Percentiles rank a stretch among this genome's conserved stretches.
Conservation (phyloP, 1,284 basidiomycete genomes). For the Puccinia hordei region DNA sequence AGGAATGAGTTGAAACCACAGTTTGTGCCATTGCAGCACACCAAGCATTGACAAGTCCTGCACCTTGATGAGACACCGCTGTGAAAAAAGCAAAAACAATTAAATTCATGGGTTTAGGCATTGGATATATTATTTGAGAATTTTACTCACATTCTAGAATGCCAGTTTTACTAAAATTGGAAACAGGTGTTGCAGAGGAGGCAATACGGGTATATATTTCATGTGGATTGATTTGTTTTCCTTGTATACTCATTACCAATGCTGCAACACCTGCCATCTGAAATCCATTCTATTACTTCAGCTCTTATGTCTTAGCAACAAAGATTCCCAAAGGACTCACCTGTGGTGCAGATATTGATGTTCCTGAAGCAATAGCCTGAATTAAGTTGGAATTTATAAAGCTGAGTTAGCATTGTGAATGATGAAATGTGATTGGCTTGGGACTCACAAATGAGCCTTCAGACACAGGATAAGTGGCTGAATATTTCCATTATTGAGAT, state of each 20-base stretch:
- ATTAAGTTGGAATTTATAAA: not conserved
- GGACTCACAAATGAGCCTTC: conserved; percentile 39
- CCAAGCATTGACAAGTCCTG: conserved; percentile 45
- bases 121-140: not conserved
- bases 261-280: conserved; percentile 50
- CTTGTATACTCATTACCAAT: conserved; percentile 34
- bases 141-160: conserved; percentile 46
- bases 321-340: not conserved
- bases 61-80: conserved; percentile 51
- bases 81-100: not conserved
- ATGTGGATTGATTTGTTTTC: conserved; percentile 31
- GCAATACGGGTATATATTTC: conserved; percentile 38
- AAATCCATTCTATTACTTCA: not conserved
- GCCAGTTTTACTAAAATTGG: conserved; percentile 33
- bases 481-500: not conserved
- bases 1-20: conserved; percentile 38
- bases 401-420: not conserved
- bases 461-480: conserved; percentile 46
- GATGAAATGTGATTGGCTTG: not conserved
- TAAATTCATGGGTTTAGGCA: too few relatives aligned
- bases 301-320: not conserved
- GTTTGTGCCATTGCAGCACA: conserved; percentile 50
- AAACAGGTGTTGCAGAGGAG: conserved; percentile 34
- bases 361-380: conserved; percentile 49
- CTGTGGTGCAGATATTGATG: conserved; percentile 43